These are phyloP conservation scores for Paramecium bursaria DNA, from an alignment of 73 alveolate species.

Conservation along the genomic window DNA sequence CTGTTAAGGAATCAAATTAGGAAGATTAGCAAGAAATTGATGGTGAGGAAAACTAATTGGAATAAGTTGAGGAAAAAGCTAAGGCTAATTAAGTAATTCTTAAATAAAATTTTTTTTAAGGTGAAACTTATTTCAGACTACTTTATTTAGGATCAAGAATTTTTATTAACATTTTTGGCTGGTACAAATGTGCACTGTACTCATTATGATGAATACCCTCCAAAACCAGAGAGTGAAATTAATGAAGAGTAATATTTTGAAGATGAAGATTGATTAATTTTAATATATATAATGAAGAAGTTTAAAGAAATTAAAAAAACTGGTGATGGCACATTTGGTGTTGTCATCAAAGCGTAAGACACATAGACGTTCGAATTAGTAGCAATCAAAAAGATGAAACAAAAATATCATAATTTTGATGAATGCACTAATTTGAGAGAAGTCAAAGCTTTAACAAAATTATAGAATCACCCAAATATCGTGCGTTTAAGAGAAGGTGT, in stretches of 20 bases:
- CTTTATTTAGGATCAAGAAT: constrained; percentile 59
- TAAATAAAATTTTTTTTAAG: constrained; percentile 9
- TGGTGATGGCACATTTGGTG: constrained; percentile 98
- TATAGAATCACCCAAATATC: constrained; percentile 81
- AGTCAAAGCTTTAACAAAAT: constrained; percentile 86
- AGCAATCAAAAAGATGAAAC: constrained; percentile 92
- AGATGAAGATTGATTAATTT: constrained; percentile 50
- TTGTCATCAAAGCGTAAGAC: constrained; percentile 85
- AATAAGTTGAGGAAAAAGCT: constrained; percentile 59
- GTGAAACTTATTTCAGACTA: constrained; percentile 61
- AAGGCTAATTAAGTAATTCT: constrained; percentile 30
- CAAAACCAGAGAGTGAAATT: constrained; percentile 66
- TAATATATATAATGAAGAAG: constrained; percentile 92
- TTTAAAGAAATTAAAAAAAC: constrained; percentile 83
- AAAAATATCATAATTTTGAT: constrained; percentile 87
- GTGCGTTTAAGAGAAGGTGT: constrained; percentile 92
- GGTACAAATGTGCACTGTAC: constrained; percentile 55
- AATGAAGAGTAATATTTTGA: constrained; percentile 65
- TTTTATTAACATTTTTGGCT: constrained; percentile 36
- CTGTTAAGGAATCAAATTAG: neutral
- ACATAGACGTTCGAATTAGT: constrained; percentile 84
- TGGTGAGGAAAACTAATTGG: constrained; percentile 30
- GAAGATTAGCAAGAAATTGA: constrained; percentile 47
- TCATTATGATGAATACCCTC: constrained; percentile 52
- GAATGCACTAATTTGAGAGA: constrained; percentile 93